These are phyloP conservation scores for Toxoplasma gondii DNA, from an alignment of 169 alveolate species.

Conservation along the genomic window DNA sequence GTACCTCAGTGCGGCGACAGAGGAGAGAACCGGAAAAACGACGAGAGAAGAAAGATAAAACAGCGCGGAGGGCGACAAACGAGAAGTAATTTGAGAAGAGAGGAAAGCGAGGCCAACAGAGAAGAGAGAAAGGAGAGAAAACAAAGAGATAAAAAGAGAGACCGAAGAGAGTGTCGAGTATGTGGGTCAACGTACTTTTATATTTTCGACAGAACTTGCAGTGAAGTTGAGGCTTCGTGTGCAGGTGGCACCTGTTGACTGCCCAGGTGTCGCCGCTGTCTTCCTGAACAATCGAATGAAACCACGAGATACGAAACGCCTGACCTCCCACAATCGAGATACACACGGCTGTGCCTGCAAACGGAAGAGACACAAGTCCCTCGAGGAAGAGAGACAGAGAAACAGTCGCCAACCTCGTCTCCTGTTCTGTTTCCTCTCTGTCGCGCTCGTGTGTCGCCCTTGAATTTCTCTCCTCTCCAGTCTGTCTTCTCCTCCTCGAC, in stretches of 20 bases:
- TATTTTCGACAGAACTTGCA: constrained; percentile 70
- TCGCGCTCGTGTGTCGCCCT: no score
- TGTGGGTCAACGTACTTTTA: constrained; percentile 15
- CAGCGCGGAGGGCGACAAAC: background rate
- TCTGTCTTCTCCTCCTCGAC: no score
- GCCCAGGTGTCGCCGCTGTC: constrained; percentile 17
- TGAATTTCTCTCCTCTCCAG: no score
- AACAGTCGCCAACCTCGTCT: no score
- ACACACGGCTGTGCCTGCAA: background rate
- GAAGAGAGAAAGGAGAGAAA: background rate
- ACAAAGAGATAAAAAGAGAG: background rate
- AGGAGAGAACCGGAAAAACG: background rate
- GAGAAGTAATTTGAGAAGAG: no score
- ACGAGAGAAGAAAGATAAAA: background rate
- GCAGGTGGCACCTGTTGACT: constrained; percentile 64
- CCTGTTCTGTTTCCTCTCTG: no score
- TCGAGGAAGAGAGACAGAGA: no score
- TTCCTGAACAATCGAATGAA: background rate
- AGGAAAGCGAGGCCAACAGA: no score
- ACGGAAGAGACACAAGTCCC: no score
- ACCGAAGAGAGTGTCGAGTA: background rate
- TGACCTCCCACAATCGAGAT: background rate
- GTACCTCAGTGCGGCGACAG: no score
- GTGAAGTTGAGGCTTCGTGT: constrained; percentile 67
- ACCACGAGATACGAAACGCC: background rate